Evolutionary conservation across 164 flowering plant species (phyloP).

Genomic region (Aristolochia fimbriata): DNA sequence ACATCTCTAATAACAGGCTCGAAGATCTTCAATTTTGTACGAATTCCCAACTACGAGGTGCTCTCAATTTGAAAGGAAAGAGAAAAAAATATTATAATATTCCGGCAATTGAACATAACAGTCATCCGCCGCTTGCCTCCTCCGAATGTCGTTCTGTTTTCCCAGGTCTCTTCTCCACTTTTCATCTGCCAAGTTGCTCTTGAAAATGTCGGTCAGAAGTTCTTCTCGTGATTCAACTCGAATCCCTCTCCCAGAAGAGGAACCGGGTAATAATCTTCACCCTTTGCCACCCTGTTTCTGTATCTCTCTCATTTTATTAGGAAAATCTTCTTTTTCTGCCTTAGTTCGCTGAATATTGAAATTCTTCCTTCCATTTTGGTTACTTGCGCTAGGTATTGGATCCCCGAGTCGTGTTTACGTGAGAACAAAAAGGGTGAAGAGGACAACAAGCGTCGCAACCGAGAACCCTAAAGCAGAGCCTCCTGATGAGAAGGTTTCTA

Average conservation of each 20-base stretch:
- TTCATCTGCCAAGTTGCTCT: background rate
- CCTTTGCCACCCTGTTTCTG: background rate
- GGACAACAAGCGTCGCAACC: conserved; percentile 8
- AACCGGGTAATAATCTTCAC: background rate
- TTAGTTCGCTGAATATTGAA: no score
- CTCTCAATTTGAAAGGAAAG: no score
- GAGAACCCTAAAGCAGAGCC: conserved; percentile 12
- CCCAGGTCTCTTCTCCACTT: background rate
- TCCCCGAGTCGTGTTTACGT: conserved; percentile 29
- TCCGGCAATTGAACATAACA: no score
- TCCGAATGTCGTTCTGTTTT: background rate
- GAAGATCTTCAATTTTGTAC: no score
- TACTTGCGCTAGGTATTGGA: conserved; percentile 6
- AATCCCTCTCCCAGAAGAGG: background rate
- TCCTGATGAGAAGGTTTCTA: conserved; percentile 20
- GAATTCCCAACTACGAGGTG: no score
- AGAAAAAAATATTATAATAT: no score
- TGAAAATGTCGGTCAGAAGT: background rate
- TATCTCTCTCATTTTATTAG: background rate
- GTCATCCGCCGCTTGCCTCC: no score
- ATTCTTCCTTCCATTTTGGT: no score
- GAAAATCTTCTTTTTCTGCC: no score
- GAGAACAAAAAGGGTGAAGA: conserved; percentile 42
- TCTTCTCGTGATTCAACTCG: background rate
- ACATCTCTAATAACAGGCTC: no score